phyloP scores from a whole-genome alignment of 768 basidiomycete genomes.

The Russula sp. region DNA sequence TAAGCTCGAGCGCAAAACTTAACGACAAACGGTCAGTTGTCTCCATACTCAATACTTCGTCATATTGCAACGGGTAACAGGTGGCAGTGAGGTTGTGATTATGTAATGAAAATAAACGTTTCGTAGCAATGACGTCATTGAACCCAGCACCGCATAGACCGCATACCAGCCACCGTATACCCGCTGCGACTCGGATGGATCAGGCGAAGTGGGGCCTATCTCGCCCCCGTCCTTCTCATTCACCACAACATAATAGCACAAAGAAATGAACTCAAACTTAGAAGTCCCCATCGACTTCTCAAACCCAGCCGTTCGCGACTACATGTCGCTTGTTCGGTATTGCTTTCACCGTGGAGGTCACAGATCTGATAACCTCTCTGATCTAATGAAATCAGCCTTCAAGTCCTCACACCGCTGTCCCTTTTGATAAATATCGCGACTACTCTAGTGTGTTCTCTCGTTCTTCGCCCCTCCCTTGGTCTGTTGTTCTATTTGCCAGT shows the following conservation, averaged over 20 bases:
- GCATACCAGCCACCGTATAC: too few species aligned
- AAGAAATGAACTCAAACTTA: constrained; percentile 47
- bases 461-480: constrained; percentile 66
- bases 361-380: not conserved
- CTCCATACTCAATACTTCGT: not conserved
- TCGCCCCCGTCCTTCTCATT: not conserved
- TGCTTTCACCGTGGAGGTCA: not conserved
- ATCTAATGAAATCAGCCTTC: constrained; percentile 48
- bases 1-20: constrained; percentile 1
- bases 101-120: not conserved
- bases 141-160: too few species aligned
- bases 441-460: constrained; percentile 61
- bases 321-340: constrained; percentile 60
- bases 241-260: not conserved
- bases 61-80: not conserved
- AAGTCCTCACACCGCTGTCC: constrained; percentile 83
- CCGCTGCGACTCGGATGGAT: too few species aligned
- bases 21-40: not conserved
- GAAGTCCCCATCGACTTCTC: constrained; percentile 55
- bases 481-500: constrained; percentile 22
- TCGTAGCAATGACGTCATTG: constrained; percentile 10
- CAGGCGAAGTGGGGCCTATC: too few species aligned
- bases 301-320: constrained; percentile 62
- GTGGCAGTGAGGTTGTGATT: not conserved
- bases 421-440: constrained; percentile 77